Conservation (phyloP, 805 yeast genomes). For the Wickerhamiella azyma region DNA sequence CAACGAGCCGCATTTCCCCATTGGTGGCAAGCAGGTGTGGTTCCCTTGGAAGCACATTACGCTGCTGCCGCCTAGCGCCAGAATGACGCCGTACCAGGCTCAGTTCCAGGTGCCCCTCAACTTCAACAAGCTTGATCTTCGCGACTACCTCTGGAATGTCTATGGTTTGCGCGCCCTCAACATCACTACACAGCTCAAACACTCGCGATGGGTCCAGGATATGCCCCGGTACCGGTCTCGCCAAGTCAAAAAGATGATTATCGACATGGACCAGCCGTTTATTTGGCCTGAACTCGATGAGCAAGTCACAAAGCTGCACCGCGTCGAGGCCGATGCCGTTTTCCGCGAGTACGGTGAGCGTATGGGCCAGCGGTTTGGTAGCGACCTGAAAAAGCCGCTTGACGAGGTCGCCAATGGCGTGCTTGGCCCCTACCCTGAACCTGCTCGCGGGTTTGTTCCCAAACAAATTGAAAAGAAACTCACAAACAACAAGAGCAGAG, state of each 20-base stretch:
- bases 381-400: slow-evolving; percentile 55
- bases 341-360: slow-evolving; percentile 40
- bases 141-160: slow-evolving; percentile 83
- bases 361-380: slow-evolving; percentile 39
- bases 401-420: slow-evolving; percentile 59
- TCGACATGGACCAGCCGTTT: slow-evolving; percentile 91
- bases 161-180: slow-evolving; percentile 85
- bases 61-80: slow-evolving; percentile 81
- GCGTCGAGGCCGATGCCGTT: slow-evolving; percentile 29
- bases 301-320: slow-evolving; percentile 24
- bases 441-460: slow-evolving; percentile 55
- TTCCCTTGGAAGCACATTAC: slow-evolving; percentile 79
- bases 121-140: slow-evolving; percentile 83
- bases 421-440: slow-evolving; percentile 42
- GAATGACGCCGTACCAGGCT: slow-evolving; percentile 94
- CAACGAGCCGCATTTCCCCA: slow-evolving; percentile 65
- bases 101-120: slow-evolving; percentile 87
- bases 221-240: slow-evolving; percentile 62
- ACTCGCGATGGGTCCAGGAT: slow-evolving; percentile 53
- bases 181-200: slow-evolving; percentile 72
- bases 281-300: slow-evolving; percentile 68
- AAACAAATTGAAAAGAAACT: slow-evolving; percentile 34
- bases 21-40: slow-evolving; percentile 63
- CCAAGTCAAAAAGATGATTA: slow-evolving; percentile 89
- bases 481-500: slow-evolving; percentile 29